Evolutionary conservation across 345 rosid genomes (phyloP), one percentile per base, ranked within the genome.

Genomic region (Gossypium turneri): DNA sequence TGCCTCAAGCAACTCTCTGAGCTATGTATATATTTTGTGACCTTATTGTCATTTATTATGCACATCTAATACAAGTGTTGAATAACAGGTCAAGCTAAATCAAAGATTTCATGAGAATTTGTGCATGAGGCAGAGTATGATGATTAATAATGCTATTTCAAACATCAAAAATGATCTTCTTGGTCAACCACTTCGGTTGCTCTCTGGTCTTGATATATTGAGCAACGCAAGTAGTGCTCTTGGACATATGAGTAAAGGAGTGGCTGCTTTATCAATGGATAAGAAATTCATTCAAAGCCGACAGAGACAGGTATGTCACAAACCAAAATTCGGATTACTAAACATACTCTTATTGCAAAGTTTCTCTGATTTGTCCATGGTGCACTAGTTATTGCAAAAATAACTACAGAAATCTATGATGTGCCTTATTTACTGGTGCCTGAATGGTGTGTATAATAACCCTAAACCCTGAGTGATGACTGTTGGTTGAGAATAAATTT

Each of bases 171-270:
- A 93, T 83, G 99, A 91, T 84, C 89, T 95, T 74, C 91, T 96
- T 67, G 94, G 98, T 75, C 98, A 92, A 83, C 98, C 99, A 63
- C 91, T 89, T 82, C 99, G 90, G 81, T 81, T 96, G 80, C 99
- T 96, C 25, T 92, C 94, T 55, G 97, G 99, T 76, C 89, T 96
- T 80, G 99, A 96, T 81, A 93, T 92, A 85, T 83, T 96, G 87
- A 97, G 99, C 70, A 96, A 93, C 75, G 98, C 98, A 73, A 96
- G 99, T 84, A 96, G 98, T 73, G 99, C 99, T 1, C 97, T 91
- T 78, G 99, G 97, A 52, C 97, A 93, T 85, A 96, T 93, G 98
- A 93, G 99, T 86, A 93, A 93, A 88, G 97, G 99, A 61, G 92
- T 90, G 56, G 99, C 99, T 85, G 97, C 97, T 60, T 81, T 93